Conservation (phyloP, 1,284 basidiomycete species). For the Xerocomus amazonicus region DNA sequence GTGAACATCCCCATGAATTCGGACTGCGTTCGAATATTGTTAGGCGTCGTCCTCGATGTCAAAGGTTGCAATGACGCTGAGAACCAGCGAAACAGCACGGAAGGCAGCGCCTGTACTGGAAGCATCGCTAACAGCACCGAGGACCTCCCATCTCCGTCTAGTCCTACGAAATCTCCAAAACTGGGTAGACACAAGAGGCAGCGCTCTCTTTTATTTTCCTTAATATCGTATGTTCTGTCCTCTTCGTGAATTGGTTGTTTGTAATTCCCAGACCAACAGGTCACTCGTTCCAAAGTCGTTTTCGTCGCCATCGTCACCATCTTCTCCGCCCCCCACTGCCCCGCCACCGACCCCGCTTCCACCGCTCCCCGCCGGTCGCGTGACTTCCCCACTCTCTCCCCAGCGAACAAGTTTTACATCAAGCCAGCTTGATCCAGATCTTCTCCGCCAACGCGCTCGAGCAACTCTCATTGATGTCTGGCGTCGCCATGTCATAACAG, state of each 20-base stretch:
- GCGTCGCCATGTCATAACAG: constrained; percentile 60
- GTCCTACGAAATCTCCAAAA: constrained; percentile 21
- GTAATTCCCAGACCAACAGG: constrained; percentile 24
- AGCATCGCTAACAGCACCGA: constrained; percentile 21
- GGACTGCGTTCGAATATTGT: constrained; percentile 43
- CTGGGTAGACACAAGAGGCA: constrained; percentile 51
- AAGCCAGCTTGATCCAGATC: constrained; percentile 33
- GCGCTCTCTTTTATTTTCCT: constrained; percentile 60
- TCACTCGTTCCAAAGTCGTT: constrained; percentile 37
- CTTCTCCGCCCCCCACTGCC: constrained; percentile 26
- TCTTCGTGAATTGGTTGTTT: background rate
- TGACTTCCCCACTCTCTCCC: constrained; percentile 8
- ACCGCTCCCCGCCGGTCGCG: constrained; percentile 19
- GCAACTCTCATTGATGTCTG: constrained; percentile 74
- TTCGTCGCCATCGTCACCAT: constrained; percentile 22
- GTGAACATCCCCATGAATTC: constrained; percentile 48
- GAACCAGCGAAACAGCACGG: constrained; percentile 25
- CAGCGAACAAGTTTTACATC: constrained; percentile 16
- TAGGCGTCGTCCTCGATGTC: constrained; percentile 53
- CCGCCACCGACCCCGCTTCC: constrained; percentile 29
- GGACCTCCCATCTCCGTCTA: constrained; percentile 3
- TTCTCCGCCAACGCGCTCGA: constrained; percentile 65
- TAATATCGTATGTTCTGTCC: constrained; percentile 51
- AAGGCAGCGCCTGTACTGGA: constrained; percentile 36
- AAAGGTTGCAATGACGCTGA: constrained; percentile 39